These are phyloP conservation scores for Sugiyamaella chiloensis DNA, from an alignment of 805 yeast species.

Conservation along the genomic window DNA sequence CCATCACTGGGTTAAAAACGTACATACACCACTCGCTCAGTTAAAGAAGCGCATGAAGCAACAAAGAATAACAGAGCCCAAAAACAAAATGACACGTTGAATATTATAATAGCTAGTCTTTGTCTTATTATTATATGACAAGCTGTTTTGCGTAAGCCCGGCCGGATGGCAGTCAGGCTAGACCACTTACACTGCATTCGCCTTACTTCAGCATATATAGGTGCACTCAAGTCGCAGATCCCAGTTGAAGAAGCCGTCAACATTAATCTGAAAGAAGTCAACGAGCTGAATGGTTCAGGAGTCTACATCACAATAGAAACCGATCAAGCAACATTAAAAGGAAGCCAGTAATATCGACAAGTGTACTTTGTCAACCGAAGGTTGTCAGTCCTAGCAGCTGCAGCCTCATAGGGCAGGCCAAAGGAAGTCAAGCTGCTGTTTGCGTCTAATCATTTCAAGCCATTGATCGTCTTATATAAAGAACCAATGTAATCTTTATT, in stretches of 20 bases:
- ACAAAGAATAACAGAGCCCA: no score
- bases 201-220: no score
- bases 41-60: no score
- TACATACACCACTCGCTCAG: no score
- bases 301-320: neutral
- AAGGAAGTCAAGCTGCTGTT: conserved; percentile 29
- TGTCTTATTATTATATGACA: no score
- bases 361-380: neutral
- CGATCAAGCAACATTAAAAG: neutral
- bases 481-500: no score
- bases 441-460: conserved; percentile 57
- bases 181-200: no score
- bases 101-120: no score
- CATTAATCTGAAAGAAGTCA: conserved; percentile 29
- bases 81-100: no score
- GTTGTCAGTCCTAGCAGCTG: conserved; percentile 19
- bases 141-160: no score
- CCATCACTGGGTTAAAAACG: no score
- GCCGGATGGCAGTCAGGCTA: no score
- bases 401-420: conserved; percentile 47
- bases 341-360: neutral
- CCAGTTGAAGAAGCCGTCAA: conserved; percentile 41
- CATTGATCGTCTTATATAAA: conserved; percentile 58
- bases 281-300: conserved; percentile 24
- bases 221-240: conserved; percentile 61